A percentile compares a stretch with the other conserved stretches of the same genome.
These are phyloP conservation scores for Penicillium cinerascens DNA, from an alignment of 495 filamentous ascomycete species.

Conservation along the genomic window DNA sequence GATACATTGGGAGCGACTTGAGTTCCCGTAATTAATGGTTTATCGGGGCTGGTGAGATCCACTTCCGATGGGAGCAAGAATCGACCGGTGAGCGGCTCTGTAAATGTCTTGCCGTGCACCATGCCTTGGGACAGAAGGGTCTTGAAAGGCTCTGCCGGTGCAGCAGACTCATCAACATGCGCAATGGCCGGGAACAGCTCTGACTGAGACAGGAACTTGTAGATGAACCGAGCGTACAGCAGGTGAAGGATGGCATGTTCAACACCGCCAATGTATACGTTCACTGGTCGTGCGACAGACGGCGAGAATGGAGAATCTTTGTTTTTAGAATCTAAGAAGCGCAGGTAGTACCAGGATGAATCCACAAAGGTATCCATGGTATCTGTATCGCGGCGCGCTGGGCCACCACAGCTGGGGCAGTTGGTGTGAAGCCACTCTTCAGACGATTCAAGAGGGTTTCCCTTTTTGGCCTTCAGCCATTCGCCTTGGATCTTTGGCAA, in stretches of 20 bases:
- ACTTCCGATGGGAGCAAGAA: constrained; percentile 79
- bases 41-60: constrained; percentile 53
- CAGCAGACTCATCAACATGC: constrained; percentile 22
- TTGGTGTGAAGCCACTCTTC: constrained; percentile 70
- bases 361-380: constrained; percentile 97
- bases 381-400: constrained; percentile 80
- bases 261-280: constrained; percentile 82
- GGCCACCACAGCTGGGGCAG: constrained; percentile 68
- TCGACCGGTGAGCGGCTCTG: constrained; percentile 66
- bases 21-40: constrained; percentile 58
- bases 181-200: constrained; percentile 48
- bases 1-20: constrained; percentile 55
- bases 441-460: constrained; percentile 71
- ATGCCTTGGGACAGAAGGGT: constrained; percentile 82
- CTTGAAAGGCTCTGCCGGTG: constrained; percentile 68
- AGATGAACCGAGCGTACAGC: constrained; percentile 88
- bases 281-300: constrained; percentile 63
- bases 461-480: constrained; percentile 64
- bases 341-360: constrained; percentile 88
- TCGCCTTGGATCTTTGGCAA: constrained; percentile 67
- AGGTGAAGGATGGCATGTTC: constrained; percentile 90
- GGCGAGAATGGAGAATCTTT: constrained; percentile 56
- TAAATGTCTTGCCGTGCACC: constrained; percentile 84
- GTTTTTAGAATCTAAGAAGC: constrained; percentile 70
- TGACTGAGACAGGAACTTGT: constrained; percentile 72